phyloP scores from a whole-genome alignment of 345 rosid species.

The Eucalyptus paniculata region DNA sequence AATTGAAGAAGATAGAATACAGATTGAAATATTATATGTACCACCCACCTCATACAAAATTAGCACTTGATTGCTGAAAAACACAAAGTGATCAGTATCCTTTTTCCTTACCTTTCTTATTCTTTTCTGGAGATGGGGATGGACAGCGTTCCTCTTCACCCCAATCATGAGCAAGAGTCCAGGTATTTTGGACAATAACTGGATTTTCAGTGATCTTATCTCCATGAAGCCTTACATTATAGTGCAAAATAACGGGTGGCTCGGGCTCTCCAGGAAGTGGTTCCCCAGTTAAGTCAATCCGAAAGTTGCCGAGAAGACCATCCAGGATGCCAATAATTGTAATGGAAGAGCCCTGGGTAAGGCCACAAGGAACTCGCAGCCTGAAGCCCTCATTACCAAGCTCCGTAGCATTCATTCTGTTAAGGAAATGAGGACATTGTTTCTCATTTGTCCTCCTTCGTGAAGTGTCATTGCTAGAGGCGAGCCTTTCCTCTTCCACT shows the following conservation, averaged over 20 bases:
- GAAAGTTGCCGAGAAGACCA: conserved; percentile 85
- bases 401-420: conserved; percentile 67
- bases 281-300: conserved; percentile 85
- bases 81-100: background rate
- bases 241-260: conserved; percentile 90
- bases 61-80: background rate
- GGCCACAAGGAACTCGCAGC: conserved; percentile 77
- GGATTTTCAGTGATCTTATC: conserved; percentile 95
- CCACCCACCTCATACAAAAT: background rate
- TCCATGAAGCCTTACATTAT: conserved; percentile 92
- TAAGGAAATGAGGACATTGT: conserved; percentile 84
- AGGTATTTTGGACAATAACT: conserved; percentile 94
- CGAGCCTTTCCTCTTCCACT: conserved; percentile 51
- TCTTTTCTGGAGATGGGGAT: conserved; percentile 55
- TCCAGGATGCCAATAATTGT: conserved; percentile 81
- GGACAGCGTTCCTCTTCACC: conserved; percentile 98
- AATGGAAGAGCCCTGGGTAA: conserved; percentile 91
- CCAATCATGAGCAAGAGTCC: conserved; percentile 94
- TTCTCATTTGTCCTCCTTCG: conserved; percentile 36
- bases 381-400: conserved; percentile 27
- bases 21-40: background rate
- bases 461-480: conserved; percentile 33
- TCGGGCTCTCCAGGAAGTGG: conserved; percentile 98
- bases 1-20: background rate
- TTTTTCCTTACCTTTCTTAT: conserved; percentile 44